Evolutionary conservation across 208 protist species (phyloP).

Genomic region (Trypanosoma vivax): DNA sequence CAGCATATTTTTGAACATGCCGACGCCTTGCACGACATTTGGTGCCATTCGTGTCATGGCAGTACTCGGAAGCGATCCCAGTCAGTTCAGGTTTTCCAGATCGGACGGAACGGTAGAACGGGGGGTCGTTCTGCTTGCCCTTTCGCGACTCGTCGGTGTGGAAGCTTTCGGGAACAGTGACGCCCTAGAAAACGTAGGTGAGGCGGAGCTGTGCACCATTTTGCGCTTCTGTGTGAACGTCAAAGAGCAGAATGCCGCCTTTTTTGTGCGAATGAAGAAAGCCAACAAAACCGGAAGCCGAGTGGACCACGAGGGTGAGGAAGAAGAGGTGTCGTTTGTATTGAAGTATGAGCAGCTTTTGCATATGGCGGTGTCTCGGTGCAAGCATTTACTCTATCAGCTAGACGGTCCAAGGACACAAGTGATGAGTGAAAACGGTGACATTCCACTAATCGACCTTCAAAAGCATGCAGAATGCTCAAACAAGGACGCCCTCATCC

Average conservation of each 20-base stretch:
- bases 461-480: slow-evolving; percentile 52
- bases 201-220: slow-evolving; percentile 41
- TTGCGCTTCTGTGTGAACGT: slow-evolving; percentile 51
- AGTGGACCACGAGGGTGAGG: slow-evolving; percentile 9
- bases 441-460: slow-evolving; percentile 62
- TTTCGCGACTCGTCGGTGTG: slow-evolving; percentile 30
- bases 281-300: not conserved
- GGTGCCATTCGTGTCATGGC: slow-evolving; percentile 46
- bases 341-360: slow-evolving; percentile 25
- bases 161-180: slow-evolving; percentile 31
- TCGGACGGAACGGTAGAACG: slow-evolving; percentile 8
- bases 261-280: slow-evolving; percentile 18
- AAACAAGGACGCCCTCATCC: slow-evolving; percentile 51
- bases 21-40: slow-evolving; percentile 9
- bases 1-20: slow-evolving; percentile 16
- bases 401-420: slow-evolving; percentile 31
- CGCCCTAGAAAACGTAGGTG: slow-evolving; percentile 57
- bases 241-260: slow-evolving; percentile 40
- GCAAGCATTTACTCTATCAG: slow-evolving; percentile 53
- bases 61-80: slow-evolving; percentile 15
- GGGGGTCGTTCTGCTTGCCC: slow-evolving; percentile 16
- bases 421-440: slow-evolving; percentile 64
- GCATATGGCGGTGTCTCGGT: slow-evolving; percentile 40
- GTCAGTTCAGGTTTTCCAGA: slow-evolving; percentile 19
- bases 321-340: slow-evolving; percentile 13